These are phyloP conservation scores for Polytrichum formosum DNA, from an alignment of 225 moss, liverwort and hornwort species.

Conservation along the genomic window DNA sequence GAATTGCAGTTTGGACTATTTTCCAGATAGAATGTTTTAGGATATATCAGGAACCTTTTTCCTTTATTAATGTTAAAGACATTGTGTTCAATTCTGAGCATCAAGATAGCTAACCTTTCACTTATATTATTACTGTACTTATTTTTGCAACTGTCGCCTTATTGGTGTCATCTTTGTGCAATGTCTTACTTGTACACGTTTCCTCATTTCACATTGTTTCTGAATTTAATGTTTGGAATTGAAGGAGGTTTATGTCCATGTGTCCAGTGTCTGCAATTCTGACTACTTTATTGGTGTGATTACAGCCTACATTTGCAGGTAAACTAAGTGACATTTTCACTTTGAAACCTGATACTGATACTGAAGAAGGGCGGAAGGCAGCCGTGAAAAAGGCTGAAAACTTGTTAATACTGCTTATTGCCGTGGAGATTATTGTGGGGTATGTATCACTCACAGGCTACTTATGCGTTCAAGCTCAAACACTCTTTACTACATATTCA, in stretches of 20 bases:
- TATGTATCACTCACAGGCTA: conserved; percentile 14
- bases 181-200: conserved; percentile 67
- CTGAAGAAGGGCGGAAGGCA: conserved; percentile 62
- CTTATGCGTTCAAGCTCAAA: not conserved
- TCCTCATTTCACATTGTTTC: not conserved
- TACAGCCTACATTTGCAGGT: conserved; percentile 88
- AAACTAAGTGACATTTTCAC: conserved; percentile 82
- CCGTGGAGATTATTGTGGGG: conserved; percentile 65
- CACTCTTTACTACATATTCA: too few relatives aligned
- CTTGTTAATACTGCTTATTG: conserved; percentile 65
- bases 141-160: conserved; percentile 75
- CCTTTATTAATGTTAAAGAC: too few relatives aligned
- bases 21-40: too few relatives aligned
- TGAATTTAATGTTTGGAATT: too few relatives aligned
- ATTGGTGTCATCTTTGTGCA: conserved; percentile 75
- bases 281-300: conserved; percentile 9
- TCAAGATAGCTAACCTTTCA: too few relatives aligned
- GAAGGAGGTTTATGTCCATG: not conserved
- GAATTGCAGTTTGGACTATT: too few relatives aligned
- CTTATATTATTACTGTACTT: conserved; percentile 17
- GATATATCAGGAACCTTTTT: too few relatives aligned
- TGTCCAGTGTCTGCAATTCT: conserved; percentile 3
- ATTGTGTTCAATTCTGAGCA: too few relatives aligned
- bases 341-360: conserved; percentile 52
- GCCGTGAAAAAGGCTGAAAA: conserved; percentile 70